These are phyloP conservation scores for Chaetomium fimeti DNA, from an alignment of 495 filamentous ascomycete genomes.

Conservation along the genomic window DNA sequence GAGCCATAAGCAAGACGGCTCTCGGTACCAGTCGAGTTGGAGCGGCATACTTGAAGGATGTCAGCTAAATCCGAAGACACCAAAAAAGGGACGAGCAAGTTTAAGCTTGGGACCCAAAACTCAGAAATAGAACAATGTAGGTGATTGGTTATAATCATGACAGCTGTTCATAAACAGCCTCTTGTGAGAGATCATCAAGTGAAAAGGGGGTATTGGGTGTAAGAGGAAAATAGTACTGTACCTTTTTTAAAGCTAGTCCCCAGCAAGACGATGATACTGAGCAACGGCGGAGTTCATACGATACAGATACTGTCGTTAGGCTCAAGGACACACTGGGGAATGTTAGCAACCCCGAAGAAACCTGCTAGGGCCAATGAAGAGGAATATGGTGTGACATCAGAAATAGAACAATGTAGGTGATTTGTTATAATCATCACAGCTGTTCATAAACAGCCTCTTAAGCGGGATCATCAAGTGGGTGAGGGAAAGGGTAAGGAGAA, in stretches of 20 bases:
- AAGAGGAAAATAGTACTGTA: background rate
- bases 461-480: constrained; percentile 7
- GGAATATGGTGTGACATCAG: background rate
- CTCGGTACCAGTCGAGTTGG: background rate
- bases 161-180: constrained; percentile 52
- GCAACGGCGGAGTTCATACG: background rate
- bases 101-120: background rate
- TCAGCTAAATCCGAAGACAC: background rate
- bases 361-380: background rate
- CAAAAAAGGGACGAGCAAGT: background rate
- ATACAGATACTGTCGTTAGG: background rate
- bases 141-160: constrained; percentile 47
- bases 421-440: constrained; percentile 42
- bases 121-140: constrained; percentile 42
- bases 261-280: background rate
- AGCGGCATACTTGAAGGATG: background rate
- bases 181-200: constrained; percentile 21
- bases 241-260: background rate
- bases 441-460: constrained; percentile 52
- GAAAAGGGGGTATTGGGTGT: constrained; percentile 31
- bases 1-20: background rate
- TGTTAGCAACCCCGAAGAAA: background rate
- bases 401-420: constrained; percentile 12
- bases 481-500: background rate
- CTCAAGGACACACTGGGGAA: background rate